Evolutionary conservation across 2,329 filamentous ascomycete genomes (phyloP).

Genomic region (Talaromyces sp.): DNA sequence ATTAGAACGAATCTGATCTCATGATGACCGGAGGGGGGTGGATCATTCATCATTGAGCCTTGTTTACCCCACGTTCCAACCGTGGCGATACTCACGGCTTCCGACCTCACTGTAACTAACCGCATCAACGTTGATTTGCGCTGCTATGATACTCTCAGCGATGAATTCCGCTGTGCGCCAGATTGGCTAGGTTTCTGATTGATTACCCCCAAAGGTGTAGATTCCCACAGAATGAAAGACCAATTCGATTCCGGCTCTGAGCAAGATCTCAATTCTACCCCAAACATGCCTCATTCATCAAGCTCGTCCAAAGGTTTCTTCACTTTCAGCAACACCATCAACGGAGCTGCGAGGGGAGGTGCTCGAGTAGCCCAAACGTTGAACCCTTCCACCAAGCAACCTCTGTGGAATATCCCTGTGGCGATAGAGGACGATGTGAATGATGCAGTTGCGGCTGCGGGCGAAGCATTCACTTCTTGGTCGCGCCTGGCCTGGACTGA

Average conservation of each 20-base stretch:
- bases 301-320: conserved; percentile 10
- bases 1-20: not conserved
- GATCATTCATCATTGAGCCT: not conserved
- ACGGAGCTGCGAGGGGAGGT: conserved; percentile 36
- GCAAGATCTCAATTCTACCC: not conserved
- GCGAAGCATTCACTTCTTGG: conserved; percentile 47
- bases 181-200: not conserved
- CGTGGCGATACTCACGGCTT: not conserved
- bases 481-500: conserved; percentile 41
- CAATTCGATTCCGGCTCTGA: not conserved
- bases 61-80: not conserved
- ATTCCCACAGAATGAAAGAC: not conserved
- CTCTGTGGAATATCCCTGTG: conserved; percentile 44
- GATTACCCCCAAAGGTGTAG: too few relatives aligned
- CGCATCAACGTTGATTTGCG: not conserved
- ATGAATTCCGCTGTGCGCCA: not conserved
- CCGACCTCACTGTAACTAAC: not conserved
- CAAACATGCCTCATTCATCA: not conserved
- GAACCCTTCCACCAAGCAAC: conserved; percentile 44
- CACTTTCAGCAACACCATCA: conserved; percentile 45
- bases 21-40: not conserved
- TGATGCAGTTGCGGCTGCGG: conserved; percentile 44
- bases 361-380: conserved; percentile 33
- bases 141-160: not conserved
- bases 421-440: conserved; percentile 41